phyloP scores from a whole-genome alignment of 2,329 filamentous ascomycete species.

The Metarhizium anisopliae region DNA sequence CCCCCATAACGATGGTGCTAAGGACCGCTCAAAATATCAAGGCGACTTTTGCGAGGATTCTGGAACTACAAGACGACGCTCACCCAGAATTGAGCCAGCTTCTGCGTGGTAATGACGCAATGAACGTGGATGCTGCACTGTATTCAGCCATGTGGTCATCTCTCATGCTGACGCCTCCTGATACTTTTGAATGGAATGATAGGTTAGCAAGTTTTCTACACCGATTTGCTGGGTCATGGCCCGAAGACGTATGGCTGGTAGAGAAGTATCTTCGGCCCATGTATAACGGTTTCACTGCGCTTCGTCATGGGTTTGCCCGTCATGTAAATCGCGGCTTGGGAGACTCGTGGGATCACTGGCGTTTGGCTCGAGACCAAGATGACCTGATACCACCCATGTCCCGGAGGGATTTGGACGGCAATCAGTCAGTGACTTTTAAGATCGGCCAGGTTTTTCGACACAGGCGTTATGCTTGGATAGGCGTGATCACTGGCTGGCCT shows the following conservation, averaged over 20 bases:
- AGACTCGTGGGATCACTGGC: slow-evolving; percentile 21
- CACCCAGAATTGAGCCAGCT: slow-evolving; percentile 23
- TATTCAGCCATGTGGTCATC: slow-evolving; percentile 70
- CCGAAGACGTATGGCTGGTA: slow-evolving; percentile 64
- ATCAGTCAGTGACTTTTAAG: slow-evolving; percentile 36
- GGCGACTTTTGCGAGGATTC: slow-evolving; percentile 43
- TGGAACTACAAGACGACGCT: slow-evolving; percentile 18
- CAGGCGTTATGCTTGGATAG: slow-evolving; percentile 68
- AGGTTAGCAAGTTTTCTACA: slow-evolving; percentile 55
- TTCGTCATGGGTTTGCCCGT: slow-evolving; percentile 17
- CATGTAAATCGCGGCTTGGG: slow-evolving; percentile 17
- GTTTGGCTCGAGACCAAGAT: slow-evolving; percentile 35
- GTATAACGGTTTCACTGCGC: slow-evolving; percentile 34
- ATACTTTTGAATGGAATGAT: slow-evolving; percentile 45
- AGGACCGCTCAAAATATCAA: slow-evolving; percentile 71
- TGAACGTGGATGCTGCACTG: slow-evolving; percentile 48
- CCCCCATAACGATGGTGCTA: slow-evolving; percentile 58
- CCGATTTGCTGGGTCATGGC: slow-evolving; percentile 26
- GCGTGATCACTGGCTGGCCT: slow-evolving; percentile 85
- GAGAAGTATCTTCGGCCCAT: slow-evolving; percentile 57
- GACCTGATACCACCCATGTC: slow-evolving; percentile 26
- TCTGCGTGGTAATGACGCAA: slow-evolving; percentile 22
- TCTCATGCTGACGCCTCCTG: slow-evolving; percentile 43
- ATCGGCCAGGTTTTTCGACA: slow-evolving; percentile 84
- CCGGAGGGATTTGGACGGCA: slow-evolving; percentile 17